Evolutionary conservation across 345 rosid genomes (phyloP), one percentile per base, ranked within the genome.

Genomic region (Iberis pinnata): DNA sequence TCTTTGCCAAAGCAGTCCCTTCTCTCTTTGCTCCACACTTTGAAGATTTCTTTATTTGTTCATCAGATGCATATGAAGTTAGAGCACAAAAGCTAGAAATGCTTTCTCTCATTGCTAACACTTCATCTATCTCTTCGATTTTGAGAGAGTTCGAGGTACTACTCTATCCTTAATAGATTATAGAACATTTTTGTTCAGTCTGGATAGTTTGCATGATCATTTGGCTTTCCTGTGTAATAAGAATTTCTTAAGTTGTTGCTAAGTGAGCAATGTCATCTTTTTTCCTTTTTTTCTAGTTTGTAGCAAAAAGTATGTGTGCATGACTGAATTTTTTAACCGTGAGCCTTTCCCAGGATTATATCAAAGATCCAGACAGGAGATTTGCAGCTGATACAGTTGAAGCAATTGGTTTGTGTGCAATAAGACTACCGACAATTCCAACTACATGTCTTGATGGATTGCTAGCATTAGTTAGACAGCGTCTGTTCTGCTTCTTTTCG

Each of bases 81-180:
- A 92, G 76, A 78, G 79, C 86, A 39, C 73, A 88, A 74, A 92
- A 88, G 80, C 95, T 92, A 64, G 88, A 81, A 76, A 84, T 92
- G 64, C 84, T 92, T 67, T 83, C 93, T 71, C 78, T 70, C 54
- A 77, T 88, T 63, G 78, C 82, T 45, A 79, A 84, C 33, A 79
- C 81, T 48, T 81, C 76, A 36, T 82, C 95, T 27, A 70, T 87
- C 67, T 56, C 84, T 46, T 73, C 79, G 13, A 67, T 85, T 70
- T 75, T 88, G 64, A 84, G 70, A 71, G 98, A 92, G 69, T 83
- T 92, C 71, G 92, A 87, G 95, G 98, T 90, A 71, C 60, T 40
- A 43, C 42, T 24, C 52, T 46, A 55, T 39, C 36, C 26, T 16
- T 46, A 13, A 18, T 18, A 8, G 12, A 24, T 6, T 2, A 31